These are phyloP conservation scores for Dactylellina parvicollis DNA, from an alignment of 2,329 filamentous ascomycete genomes.

Conservation along the genomic window DNA sequence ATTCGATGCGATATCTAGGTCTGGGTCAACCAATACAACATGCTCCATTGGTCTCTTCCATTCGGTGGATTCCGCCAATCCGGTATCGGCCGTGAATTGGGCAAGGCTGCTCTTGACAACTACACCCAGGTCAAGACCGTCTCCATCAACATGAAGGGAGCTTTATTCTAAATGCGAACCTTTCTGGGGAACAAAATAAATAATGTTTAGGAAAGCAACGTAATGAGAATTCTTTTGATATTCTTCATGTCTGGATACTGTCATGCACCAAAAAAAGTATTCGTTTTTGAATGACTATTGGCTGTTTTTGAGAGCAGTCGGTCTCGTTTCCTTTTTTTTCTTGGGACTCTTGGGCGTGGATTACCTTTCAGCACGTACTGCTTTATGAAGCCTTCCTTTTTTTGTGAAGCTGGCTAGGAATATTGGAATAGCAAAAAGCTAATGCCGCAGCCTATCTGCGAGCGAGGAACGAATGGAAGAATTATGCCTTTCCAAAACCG, in stretches of 20 bases:
- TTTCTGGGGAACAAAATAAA: too few species aligned
- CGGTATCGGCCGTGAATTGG: constrained; percentile 80
- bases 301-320: background rate
- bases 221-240: background rate
- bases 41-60: constrained; percentile 68
- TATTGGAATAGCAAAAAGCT: background rate
- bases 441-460: constrained; percentile 24
- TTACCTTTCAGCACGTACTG: constrained; percentile 1
- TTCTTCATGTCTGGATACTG: constrained; percentile 13
- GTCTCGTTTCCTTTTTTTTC: background rate
- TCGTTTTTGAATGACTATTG: background rate
- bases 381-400: background rate
- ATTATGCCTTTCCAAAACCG: background rate
- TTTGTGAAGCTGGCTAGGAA: background rate
- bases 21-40: constrained; percentile 77
- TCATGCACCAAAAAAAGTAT: constrained; percentile 12
- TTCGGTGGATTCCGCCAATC: constrained; percentile 83
- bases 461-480: constrained; percentile 13
- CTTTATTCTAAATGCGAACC: constrained; percentile 36
- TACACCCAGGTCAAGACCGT: constrained; percentile 77
- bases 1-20: constrained; percentile 64
- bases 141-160: constrained; percentile 62
- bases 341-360: background rate
- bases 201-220: background rate
- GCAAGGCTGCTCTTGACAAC: constrained; percentile 73